Evolutionary conservation across 108 stramenopile species (phyloP), one percentile per base, ranked within the genome.

Genomic region (Cyclotella cryptica): DNA sequence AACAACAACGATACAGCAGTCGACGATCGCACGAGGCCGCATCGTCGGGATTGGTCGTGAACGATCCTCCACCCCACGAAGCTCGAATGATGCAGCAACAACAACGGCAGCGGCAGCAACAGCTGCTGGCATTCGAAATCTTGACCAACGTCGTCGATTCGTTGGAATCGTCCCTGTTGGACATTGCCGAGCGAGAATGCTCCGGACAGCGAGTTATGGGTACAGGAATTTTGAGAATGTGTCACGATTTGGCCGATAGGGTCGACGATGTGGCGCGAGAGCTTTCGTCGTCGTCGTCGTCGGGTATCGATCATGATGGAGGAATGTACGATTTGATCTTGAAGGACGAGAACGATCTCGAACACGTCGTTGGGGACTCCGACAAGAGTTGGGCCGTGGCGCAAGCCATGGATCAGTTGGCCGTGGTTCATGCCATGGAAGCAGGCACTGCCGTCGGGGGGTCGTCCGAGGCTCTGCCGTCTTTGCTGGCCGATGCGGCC

Each of bases 171-270:
- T 45, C 79, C 19, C 30, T 80, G 27, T 26, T 63, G 44, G 79
- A 80, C 29, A 69, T 80, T 29, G 22, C 51, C 0, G 62, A 80
- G 10, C 43, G 79, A 27, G 79, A 79, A 39, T 71, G 44, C 51
- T 53, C 61, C 10, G 79, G 79, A 14, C 43, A 89, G 29, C 67
- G 75, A 28, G 71, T 88, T 57, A 55, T 95, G 1, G 88, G 87
- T 8, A 61, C 86, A 40, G 91, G 89, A 10, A 88, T 95, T 63
- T 27, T 89, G 17, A 76, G 93, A n/a, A 69, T 74, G 42, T 88
- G 88, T 46, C 41, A 82, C n/a, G 91, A 92, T 66, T 71, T 94
- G 43, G 93, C 93, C 0, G 91, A 91, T 78, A 80, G 72, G 11
- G 68, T 91, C 42, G 84, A 88, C 19, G 59, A 83, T 5, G 54